Conservation (phyloP, 148 eudicot genomes). For the Limonium bicolor region DNA sequence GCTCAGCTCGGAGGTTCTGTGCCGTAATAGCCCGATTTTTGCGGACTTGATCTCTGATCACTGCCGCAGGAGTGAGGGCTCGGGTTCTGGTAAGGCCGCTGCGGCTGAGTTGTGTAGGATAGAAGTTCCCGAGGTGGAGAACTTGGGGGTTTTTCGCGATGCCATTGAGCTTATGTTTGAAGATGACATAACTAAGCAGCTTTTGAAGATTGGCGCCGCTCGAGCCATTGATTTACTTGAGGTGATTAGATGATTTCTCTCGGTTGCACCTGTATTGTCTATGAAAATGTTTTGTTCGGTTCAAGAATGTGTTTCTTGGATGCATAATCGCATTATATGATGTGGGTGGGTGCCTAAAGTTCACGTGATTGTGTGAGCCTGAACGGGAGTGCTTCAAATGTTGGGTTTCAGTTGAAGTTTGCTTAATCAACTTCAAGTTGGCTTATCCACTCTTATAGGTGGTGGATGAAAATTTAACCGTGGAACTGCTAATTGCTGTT, state of each 20-base stretch:
- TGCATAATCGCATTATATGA: no score
- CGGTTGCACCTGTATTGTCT: neutral
- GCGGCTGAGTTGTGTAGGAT: constrained; percentile 43
- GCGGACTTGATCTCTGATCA: constrained; percentile 31
- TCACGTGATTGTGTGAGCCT: no score
- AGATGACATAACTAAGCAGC: constrained; percentile 34
- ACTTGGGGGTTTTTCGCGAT: constrained; percentile 58
- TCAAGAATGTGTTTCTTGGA: no score
- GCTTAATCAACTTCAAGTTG: no score
- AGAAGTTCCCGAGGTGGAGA: constrained; percentile 82
- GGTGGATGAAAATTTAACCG: no score
- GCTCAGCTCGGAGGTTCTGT: constrained; percentile 55
- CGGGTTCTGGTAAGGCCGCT: neutral
- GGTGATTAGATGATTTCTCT: constrained; percentile 21
- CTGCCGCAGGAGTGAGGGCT: constrained; percentile 9
- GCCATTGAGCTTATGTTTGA: constrained; percentile 91
- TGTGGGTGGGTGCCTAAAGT: no score
- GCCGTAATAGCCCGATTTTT: constrained; percentile 42
- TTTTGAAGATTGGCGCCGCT: constrained; percentile 50
- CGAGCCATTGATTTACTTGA: constrained; percentile 71
- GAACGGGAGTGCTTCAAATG: no score
- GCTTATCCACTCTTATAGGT: no score
- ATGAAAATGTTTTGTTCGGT: neutral
- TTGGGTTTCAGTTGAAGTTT: no score
- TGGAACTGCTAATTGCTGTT: no score